A percentile compares a stretch with the other conserved stretches of the same genome.
Evolutionary conservation across 768 basidiomycete genomes (phyloP).

Genomic region (Pulveroboletus sp.): DNA sequence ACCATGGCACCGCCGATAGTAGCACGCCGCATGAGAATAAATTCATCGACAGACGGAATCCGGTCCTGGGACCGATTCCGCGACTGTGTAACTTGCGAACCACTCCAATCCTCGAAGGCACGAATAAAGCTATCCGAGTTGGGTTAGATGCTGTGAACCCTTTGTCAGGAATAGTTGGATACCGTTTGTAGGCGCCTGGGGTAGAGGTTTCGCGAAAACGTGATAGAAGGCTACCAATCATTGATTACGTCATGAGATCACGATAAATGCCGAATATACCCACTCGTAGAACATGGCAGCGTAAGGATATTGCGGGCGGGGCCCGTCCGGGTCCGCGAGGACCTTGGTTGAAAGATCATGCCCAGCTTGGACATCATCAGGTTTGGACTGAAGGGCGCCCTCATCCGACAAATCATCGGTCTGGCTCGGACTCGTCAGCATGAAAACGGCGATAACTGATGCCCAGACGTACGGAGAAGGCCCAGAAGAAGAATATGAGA

Average conservation of each 20-base stretch:
- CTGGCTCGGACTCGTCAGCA: constrained; percentile 16
- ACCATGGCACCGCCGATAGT: constrained; percentile 38
- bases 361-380: constrained; percentile 33
- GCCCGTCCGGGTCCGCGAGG: constrained; percentile 23
- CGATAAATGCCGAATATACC: constrained; percentile 9
- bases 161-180: not conserved
- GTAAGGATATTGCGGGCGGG: constrained; percentile 33
- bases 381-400: constrained; percentile 32
- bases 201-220: constrained; percentile 37
- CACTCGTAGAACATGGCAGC: constrained; percentile 40
- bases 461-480: constrained; percentile 31
- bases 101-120: constrained; percentile 35
- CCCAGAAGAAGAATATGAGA: constrained; percentile 38
- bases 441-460: not conserved
- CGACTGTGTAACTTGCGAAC: constrained; percentile 35
- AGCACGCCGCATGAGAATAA: constrained; percentile 35
- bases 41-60: constrained; percentile 37
- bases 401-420: constrained; percentile 38
- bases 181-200: constrained; percentile 35
- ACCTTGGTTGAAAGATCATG: constrained; percentile 33
- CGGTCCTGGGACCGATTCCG: constrained; percentile 33
- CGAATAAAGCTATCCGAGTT: constrained; percentile 27
- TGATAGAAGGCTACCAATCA: constrained; percentile 25
- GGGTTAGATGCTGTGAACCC: not conserved
- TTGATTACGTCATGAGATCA: constrained; percentile 13